phyloP scores from a whole-genome alignment of 805 yeast genomes.

The Metschnikowia cubensis region DNA sequence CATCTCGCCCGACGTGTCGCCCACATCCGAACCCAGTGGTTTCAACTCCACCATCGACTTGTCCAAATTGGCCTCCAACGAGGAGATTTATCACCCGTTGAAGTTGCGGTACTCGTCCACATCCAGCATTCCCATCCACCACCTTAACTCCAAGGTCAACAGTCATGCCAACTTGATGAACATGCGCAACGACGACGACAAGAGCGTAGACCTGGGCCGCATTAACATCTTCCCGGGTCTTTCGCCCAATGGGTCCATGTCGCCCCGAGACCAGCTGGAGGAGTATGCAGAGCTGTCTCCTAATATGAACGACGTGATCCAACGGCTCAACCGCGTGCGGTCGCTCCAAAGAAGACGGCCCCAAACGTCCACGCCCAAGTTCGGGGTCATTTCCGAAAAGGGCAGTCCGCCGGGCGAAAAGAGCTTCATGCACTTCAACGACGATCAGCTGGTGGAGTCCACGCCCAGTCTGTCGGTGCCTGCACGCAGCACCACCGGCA shows the following conservation, averaged over 20 bases:
- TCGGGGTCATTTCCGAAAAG: slow-evolving; percentile 15
- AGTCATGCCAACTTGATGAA: slow-evolving; percentile 32
- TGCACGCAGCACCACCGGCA: not conserved
- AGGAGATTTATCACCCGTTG: slow-evolving; percentile 38
- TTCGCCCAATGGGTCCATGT: slow-evolving; percentile 12
- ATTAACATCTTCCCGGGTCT: slow-evolving; percentile 1
- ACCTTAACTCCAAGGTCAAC: slow-evolving; percentile 37
- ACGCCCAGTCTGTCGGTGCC: not conserved
- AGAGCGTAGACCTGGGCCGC: slow-evolving; percentile 3
- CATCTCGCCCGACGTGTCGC: slow-evolving; percentile 40
- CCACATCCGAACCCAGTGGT: slow-evolving; percentile 39
- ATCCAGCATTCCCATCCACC: slow-evolving; percentile 36
- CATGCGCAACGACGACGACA: slow-evolving; percentile 6
- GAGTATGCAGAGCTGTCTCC: slow-evolving; percentile 10
- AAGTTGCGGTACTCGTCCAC: slow-evolving; percentile 36
- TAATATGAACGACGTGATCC: slow-evolving; percentile 17
- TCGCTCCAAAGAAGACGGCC: slow-evolving; percentile 18
- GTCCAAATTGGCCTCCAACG: slow-evolving; percentile 29
- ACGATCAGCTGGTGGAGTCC: slow-evolving; percentile 1
- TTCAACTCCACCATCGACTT: slow-evolving; percentile 40
- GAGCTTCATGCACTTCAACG: slow-evolving; percentile 19
- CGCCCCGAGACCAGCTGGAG: slow-evolving; percentile 15
- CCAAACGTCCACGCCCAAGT: slow-evolving; percentile 16
- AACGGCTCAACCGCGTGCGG: slow-evolving; percentile 15
- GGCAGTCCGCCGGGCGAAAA: slow-evolving; percentile 16